Percentiles rank a stretch among this genome's conserved stretches.
Conservation (phyloP, 768 basidiomycete genomes). For the Agrocybe chaxingu region DNA sequence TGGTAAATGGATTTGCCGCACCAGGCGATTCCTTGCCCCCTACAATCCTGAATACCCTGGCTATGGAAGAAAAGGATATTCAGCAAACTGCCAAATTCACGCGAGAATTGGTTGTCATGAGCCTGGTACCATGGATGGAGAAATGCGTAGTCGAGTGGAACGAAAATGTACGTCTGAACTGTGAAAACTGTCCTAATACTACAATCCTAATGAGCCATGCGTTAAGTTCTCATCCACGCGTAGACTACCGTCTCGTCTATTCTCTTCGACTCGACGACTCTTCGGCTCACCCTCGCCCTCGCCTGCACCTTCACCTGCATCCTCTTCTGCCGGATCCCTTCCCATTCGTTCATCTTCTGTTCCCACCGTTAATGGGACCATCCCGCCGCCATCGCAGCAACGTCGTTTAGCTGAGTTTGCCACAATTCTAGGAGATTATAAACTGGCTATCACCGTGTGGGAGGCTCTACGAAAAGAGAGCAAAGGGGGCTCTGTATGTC, state of each 20-base stretch:
- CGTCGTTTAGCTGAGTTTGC: conserved; percentile 95
- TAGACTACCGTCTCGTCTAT: conserved; percentile 78
- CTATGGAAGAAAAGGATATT: conserved; percentile 70
- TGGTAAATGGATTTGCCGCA: conserved; percentile 11
- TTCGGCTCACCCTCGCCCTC: conserved; percentile 65
- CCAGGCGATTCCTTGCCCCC: conserved; percentile 21
- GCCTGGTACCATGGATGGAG: conserved; percentile 96
- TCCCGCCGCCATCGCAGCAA: conserved; percentile 58
- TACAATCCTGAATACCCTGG: conserved; percentile 38
- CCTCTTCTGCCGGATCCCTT: conserved; percentile 41
- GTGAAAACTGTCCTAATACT: neutral
- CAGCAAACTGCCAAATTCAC: conserved; percentile 73
- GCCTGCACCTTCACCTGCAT: conserved; percentile 35
- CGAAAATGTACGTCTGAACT: conserved; percentile 53
- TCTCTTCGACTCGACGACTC: conserved; percentile 79
- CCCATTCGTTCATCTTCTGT: conserved; percentile 35
- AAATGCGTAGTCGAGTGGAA: conserved; percentile 93
- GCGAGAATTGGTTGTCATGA: conserved; percentile 86
- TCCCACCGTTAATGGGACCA: conserved; percentile 22
- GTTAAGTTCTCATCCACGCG: conserved; percentile 70
- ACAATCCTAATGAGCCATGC: conserved; percentile 6
- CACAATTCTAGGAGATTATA: conserved; percentile 87
- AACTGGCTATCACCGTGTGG: conserved; percentile 80
- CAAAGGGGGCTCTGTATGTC: conserved; percentile 79
- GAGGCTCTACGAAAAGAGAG: conserved; percentile 84